Evolutionary conservation across 2,329 filamentous ascomycete species (phyloP).

Genomic region (Fusarium torreyae): DNA sequence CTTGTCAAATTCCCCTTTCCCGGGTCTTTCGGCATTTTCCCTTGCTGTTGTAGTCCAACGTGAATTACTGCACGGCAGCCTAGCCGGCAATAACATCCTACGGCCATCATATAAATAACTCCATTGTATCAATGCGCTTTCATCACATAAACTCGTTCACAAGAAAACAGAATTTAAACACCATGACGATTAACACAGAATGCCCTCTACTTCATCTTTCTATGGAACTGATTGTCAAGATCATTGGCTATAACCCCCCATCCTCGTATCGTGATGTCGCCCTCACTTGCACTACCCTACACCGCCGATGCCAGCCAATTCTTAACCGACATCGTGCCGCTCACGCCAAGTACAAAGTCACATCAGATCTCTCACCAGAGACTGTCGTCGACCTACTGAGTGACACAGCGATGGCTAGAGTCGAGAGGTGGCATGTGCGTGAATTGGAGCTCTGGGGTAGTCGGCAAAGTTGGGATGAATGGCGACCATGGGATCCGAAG

Average conservation of each 20-base stretch:
- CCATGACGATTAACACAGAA: background rate
- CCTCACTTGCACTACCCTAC: conserved; percentile 24
- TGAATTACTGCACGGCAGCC: background rate
- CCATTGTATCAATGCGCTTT: background rate
- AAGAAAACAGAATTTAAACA: background rate
- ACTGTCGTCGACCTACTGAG: conserved; percentile 2
- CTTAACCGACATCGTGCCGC: conserved; percentile 23
- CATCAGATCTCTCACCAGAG: conserved; percentile 14
- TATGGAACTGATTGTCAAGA: conserved; percentile 15
- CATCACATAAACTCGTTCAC: background rate
- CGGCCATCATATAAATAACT: background rate
- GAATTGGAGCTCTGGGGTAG: conserved; percentile 41
- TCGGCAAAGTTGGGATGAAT: conserved; percentile 26
- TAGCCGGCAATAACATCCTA: background rate
- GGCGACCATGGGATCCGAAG: conserved; percentile 16
- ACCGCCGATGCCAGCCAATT: background rate
- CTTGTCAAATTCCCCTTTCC: background rate
- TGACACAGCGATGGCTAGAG: rapidly evolving
- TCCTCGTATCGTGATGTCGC: conserved; percentile 12
- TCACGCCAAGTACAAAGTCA: background rate
- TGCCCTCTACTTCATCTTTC: conserved; percentile 5
- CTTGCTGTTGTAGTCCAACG: background rate
- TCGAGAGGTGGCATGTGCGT: conserved; percentile 33
- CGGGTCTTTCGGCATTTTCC: background rate
- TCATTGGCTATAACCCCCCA: background rate